Evolutionary conservation across 2,329 filamentous ascomycete genomes (phyloP), one percentile per base, ranked within the genome.

Genomic region (Sporothrix variecibatus): DNA sequence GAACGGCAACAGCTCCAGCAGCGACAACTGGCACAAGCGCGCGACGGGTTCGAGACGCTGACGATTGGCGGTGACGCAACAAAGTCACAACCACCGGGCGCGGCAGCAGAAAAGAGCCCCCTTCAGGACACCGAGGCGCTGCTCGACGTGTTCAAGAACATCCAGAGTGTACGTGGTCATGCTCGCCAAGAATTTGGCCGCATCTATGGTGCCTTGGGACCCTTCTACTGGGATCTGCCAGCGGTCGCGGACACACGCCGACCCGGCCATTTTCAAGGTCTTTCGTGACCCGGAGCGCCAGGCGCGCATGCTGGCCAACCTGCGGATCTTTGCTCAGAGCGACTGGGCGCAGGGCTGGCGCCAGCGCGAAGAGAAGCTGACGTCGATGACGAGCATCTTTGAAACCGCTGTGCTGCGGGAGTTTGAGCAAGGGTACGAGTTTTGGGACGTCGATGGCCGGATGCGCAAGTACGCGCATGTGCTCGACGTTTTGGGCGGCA

Each of bases 391-490:
- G 77, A 88, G 88, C 51, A 91, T 96, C 75, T 99, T 99, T 79
- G 95, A 98, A 83, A 94, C 92, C 73, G 94, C 95, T 3, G 95
- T 97, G 3, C 84, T 98, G 71, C 89, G 93, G 68, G 96, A 99
- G 81, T 99, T 99, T 78, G 93, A 97, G 82, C 93, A 96, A 79
- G 96, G 94, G 3, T 97, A 97, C 77, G 94, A 96, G 81, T 91
- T 90, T 60, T 93, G 92, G 84, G 95, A 99, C 81, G 90, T 97
- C 72, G 93, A 97, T 77, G 94, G 94, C 1, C 88, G 91, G 72
- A 98, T 98, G 95, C 90, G 88, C 78, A 90, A 93, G 79, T 98
- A 97, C 82, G 95, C 95, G 1, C 90, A 94, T 78, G 94, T 99
- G 20, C 84, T 99, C 73, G 90, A 93, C 74, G 88, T 89, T 1